These are phyloP conservation scores for Penicillium macrosclerotiorum DNA, from an alignment of 495 filamentous ascomycete genomes.

Conservation along the genomic window DNA sequence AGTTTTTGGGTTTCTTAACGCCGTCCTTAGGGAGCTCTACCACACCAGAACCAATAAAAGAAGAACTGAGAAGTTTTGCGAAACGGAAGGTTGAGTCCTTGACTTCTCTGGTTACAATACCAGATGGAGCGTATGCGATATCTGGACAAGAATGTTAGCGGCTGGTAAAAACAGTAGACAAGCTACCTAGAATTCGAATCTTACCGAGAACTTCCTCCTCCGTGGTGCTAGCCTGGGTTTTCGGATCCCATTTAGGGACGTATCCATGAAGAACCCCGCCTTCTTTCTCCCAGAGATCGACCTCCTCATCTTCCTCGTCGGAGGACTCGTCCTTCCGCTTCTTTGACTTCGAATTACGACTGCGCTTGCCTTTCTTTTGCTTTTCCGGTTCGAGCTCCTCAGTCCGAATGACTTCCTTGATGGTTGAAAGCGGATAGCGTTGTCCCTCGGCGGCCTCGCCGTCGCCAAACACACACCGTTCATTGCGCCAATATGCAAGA, in stretches of 20 bases:
- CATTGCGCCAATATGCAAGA: conserved; percentile 83
- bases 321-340: conserved; percentile 36
- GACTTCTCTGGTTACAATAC: conserved; percentile 74
- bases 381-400: conserved; percentile 56
- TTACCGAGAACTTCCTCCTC: conserved; percentile 58
- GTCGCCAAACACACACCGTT: conserved; percentile 68
- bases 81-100: conserved; percentile 75
- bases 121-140: conserved; percentile 71
- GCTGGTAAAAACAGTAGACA: neutral
- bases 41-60: conserved; percentile 84
- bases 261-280: conserved; percentile 57
- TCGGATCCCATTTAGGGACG: conserved; percentile 56
- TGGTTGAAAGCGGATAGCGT: conserved; percentile 58
- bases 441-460: conserved; percentile 49
- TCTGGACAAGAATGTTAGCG: conserved; percentile 34
- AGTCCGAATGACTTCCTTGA: conserved; percentile 73
- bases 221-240: conserved; percentile 48
- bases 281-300: conserved; percentile 60
- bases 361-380: conserved; percentile 31
- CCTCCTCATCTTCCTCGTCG: conserved; percentile 50
- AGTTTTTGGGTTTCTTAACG: conserved; percentile 84
- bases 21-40: conserved; percentile 81
- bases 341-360: conserved; percentile 37
- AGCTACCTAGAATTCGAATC: conserved; percentile 4
- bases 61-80: conserved; percentile 77